Evolutionary conservation across 768 basidiomycete species (phyloP).

Genomic region (Cystobasidium onofrii): DNA sequence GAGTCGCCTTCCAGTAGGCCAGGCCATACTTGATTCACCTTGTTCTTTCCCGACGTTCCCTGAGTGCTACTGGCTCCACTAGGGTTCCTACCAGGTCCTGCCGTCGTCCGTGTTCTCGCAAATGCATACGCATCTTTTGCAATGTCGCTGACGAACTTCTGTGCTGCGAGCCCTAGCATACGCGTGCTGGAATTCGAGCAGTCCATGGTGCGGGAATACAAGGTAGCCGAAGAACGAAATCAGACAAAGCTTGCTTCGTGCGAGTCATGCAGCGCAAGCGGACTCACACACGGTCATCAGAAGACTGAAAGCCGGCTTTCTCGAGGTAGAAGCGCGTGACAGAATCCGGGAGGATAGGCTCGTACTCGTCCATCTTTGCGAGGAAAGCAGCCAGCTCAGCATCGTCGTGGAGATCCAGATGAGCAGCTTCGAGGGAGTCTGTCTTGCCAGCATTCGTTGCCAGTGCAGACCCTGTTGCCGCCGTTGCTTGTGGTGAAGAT

Average conservation of each 20-base stretch:
- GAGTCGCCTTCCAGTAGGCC: background rate
- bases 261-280: conserved; percentile 1
- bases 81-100: conserved; percentile 51
- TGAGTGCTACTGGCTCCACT: background rate
- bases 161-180: conserved; percentile 84
- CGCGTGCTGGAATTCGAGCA: conserved; percentile 53
- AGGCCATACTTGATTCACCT: background rate
- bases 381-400: conserved; percentile 13
- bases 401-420: conserved; percentile 2
- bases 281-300: conserved; percentile 24
- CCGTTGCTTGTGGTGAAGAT: background rate
- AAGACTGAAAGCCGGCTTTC: conserved; percentile 24
- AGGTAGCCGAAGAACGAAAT: no score
- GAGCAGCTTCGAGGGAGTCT: conserved; percentile 4
- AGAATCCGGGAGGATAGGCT: conserved; percentile 19
- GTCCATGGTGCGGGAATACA: no score
- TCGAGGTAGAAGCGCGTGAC: conserved; percentile 38
- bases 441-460: background rate
- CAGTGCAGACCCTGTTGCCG: background rate
- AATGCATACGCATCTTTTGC: conserved; percentile 95
- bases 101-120: conserved; percentile 87
- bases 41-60: background rate
- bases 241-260: no score
- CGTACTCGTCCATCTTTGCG: conserved; percentile 28
- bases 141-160: conserved; percentile 96